phyloP scores from a whole-genome alignment of 768 basidiomycete genomes.

The Tylopilus vinaceipallidus region DNA sequence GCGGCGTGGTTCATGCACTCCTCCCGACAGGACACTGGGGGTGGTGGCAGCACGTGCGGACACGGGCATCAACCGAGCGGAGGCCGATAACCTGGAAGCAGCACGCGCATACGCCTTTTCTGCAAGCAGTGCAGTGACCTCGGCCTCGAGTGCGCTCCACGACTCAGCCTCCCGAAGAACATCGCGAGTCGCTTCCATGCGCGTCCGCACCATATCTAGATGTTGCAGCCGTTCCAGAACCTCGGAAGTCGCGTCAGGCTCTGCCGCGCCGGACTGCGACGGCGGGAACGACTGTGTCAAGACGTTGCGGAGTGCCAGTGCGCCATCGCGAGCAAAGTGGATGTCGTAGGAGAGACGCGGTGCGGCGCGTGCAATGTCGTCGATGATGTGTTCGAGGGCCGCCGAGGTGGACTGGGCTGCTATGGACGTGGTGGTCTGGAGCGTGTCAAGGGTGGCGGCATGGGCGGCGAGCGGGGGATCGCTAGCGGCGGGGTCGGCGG shows the following conservation, averaged over 20 bases:
- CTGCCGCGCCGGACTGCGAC: slow-evolving; percentile 10
- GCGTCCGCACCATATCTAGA: slow-evolving; percentile 77
- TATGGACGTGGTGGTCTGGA: slow-evolving; percentile 79
- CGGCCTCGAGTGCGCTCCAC: slow-evolving; percentile 93
- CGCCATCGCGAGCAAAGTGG: slow-evolving; percentile 95
- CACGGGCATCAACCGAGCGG: slow-evolving; percentile 83
- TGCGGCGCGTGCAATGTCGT: slow-evolving; percentile 88
- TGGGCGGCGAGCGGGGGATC: slow-evolving; percentile 40
- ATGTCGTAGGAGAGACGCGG: slow-evolving; percentile 93
- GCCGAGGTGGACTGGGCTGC: slow-evolving; percentile 87
- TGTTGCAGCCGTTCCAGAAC: slow-evolving; percentile 77
- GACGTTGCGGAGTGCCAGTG: slow-evolving; percentile 67
- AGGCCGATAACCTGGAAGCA: slow-evolving; percentile 88
- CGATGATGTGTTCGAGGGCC: slow-evolving; percentile 83
- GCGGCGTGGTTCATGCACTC: slow-evolving; percentile 72
- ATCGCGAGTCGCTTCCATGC: slow-evolving; percentile 88
- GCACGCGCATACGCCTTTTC: slow-evolving; percentile 85
- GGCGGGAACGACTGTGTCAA: slow-evolving; percentile 53
- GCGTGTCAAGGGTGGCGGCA: slow-evolving; percentile 70
- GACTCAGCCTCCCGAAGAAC: slow-evolving; percentile 94
- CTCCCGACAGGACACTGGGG: slow-evolving; percentile 10
- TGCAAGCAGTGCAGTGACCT: slow-evolving; percentile 80
- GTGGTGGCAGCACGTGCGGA: slow-evolving; percentile 86
- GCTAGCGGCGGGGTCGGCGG: slow-evolving; percentile 38
- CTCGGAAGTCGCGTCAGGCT: slow-evolving; percentile 48